Evolutionary conservation across 805 yeast genomes (phyloP).

Genomic region (Candida hungchunana): DNA sequence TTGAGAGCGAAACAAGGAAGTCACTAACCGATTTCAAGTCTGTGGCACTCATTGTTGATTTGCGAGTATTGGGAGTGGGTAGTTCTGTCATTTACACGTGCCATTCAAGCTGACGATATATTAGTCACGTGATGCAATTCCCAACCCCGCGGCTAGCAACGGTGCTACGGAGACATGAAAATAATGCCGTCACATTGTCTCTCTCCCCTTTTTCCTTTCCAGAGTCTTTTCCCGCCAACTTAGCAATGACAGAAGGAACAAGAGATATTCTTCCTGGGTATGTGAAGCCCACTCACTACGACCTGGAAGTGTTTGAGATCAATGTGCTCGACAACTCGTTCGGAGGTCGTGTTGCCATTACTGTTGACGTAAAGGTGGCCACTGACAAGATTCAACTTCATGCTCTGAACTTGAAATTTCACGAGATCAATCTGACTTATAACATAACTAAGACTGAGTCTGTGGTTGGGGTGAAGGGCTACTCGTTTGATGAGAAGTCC

Average conservation of each 20-base stretch:
- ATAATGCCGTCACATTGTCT: not conserved
- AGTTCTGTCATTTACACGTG: too few species aligned
- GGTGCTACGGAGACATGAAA: too few species aligned
- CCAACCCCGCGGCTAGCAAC: too few species aligned
- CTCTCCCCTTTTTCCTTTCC: not conserved
- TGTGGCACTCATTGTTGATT: slow-evolving; percentile 2
- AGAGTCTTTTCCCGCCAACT: not conserved
- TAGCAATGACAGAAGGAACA: slow-evolving; percentile 12
- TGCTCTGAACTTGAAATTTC: slow-evolving; percentile 55
- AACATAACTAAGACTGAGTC: slow-evolving; percentile 33
- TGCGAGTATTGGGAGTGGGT: not conserved
- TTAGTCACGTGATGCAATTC: too few species aligned
- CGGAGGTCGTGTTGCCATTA: slow-evolving; percentile 50
- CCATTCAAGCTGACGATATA: too few species aligned
- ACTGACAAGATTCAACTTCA: slow-evolving; percentile 51
- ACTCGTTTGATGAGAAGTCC: slow-evolving; percentile 42
- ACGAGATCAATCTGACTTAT: slow-evolving; percentile 35
- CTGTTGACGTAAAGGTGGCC: slow-evolving; percentile 45
- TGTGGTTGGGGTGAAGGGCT: slow-evolving; percentile 25
- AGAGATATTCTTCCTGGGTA: slow-evolving; percentile 51
- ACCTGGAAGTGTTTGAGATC: slow-evolving; percentile 55
- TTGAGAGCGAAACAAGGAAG: slow-evolving; percentile 37
- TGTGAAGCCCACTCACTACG: slow-evolving; percentile 73
- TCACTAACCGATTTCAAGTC: slow-evolving; percentile 30
- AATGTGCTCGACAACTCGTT: slow-evolving; percentile 53